phyloP scores from a whole-genome alignment of 2,329 filamentous ascomycete genomes.

The Penicillium olsonii region DNA sequence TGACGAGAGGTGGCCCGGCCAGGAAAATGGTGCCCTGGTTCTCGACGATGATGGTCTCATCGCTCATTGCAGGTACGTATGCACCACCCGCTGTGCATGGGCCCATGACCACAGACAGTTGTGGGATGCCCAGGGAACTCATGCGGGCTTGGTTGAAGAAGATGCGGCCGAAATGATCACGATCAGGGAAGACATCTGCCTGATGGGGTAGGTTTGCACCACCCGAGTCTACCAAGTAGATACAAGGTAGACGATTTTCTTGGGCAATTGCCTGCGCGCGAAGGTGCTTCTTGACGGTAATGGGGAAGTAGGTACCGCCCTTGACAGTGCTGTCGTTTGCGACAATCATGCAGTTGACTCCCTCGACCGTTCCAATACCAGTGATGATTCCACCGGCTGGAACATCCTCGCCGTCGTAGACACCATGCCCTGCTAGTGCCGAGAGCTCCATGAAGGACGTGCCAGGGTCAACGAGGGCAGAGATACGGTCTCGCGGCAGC shows the following conservation, averaged over 20 bases:
- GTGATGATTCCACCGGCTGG: conserved; percentile 91
- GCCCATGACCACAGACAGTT: conserved; percentile 95
- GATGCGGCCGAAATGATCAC: conserved; percentile 93
- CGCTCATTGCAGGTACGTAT: conserved; percentile 95
- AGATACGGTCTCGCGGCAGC: conserved; percentile 86
- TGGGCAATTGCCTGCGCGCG: conserved; percentile 87
- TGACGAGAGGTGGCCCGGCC: conserved; percentile 89
- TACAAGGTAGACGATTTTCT: conserved; percentile 80
- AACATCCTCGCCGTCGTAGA: conserved; percentile 85
- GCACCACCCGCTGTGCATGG: conserved; percentile 94
- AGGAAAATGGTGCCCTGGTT: conserved; percentile 98
- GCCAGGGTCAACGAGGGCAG: conserved; percentile 82
- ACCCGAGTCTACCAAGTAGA: conserved; percentile 95
- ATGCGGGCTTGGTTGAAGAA: conserved; percentile 98
- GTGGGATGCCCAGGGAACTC: conserved; percentile 84
- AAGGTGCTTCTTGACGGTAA: conserved; percentile 96
- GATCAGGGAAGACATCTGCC: conserved; percentile 91
- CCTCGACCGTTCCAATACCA: conserved; percentile 85
- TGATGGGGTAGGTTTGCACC: conserved; percentile 95
- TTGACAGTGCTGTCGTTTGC: conserved; percentile 98
- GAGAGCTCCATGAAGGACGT: conserved; percentile 93
- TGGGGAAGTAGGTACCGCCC: conserved; percentile 93
- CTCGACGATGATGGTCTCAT: conserved; percentile 95
- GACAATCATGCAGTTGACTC: conserved; percentile 88
- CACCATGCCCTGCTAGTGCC: conserved; percentile 79